Conservation (phyloP, 2,329 filamentous ascomycete genomes). For the Penicillium frequentans region DNA sequence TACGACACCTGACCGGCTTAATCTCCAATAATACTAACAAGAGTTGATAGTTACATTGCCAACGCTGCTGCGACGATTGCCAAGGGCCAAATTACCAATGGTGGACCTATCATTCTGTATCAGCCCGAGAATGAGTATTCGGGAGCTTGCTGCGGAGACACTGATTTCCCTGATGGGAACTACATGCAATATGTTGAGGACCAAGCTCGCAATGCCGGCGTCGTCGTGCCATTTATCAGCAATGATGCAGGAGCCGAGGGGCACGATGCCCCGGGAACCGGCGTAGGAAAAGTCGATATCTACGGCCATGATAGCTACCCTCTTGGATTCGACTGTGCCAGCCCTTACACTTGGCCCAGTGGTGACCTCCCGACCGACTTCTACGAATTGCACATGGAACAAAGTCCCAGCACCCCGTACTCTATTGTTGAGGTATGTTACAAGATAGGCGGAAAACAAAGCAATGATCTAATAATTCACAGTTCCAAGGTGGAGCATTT, state of each 20-base stretch:
- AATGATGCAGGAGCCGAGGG: constrained; percentile 67
- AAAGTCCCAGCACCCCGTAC: constrained; percentile 67
- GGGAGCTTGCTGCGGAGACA: constrained; percentile 42
- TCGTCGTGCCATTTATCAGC: constrained; percentile 72
- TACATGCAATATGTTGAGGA: constrained; percentile 73
- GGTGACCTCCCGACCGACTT: constrained; percentile 58
- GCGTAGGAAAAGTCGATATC: constrained; percentile 59
- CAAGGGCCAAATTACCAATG: constrained; percentile 76
- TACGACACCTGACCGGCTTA: constrained; percentile 31
- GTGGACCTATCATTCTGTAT: constrained; percentile 73
- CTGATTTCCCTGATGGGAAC: constrained; percentile 63
- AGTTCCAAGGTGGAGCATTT: constrained; percentile 71
- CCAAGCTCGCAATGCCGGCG: constrained; percentile 65
- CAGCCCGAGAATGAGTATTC: constrained; percentile 85
- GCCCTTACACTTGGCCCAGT: constrained; percentile 62
- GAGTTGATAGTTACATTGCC: constrained; percentile 54
- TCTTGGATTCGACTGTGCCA: constrained; percentile 47
- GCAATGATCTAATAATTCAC: constrained; percentile 13
- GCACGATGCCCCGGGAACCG: constrained; percentile 64
- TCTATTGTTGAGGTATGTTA: constrained; percentile 57
- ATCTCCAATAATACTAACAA: constrained; percentile 5
- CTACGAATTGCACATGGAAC: constrained; percentile 53
- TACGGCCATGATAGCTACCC: constrained; percentile 69
- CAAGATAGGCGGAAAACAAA: neutral
- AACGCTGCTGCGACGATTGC: constrained; percentile 67